Evolutionary conservation across 192 early-diverging fungal species (phyloP).

Genomic region (Diversispora epigaea): DNA sequence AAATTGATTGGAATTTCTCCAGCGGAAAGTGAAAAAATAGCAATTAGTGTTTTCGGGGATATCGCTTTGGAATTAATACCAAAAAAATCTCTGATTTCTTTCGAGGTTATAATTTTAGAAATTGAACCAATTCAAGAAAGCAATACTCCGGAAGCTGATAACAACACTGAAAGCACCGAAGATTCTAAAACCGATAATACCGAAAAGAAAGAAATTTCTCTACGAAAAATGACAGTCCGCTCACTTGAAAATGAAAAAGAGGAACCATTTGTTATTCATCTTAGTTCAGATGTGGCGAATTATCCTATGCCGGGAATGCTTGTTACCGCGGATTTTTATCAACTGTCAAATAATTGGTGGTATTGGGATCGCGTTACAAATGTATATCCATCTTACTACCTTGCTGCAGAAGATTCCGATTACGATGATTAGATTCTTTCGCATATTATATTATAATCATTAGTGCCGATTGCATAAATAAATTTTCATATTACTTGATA

Average conservation of each 20-base stretch:
- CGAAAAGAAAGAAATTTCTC: background rate
- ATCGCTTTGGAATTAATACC: background rate
- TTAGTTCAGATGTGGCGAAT: background rate
- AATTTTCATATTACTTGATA: no score
- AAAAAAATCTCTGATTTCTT: background rate
- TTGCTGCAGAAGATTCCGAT: background rate
- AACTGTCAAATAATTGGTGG: constrained; percentile 20
- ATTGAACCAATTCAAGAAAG: background rate
- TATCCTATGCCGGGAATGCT: constrained; percentile 15
- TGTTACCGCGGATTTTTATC: constrained; percentile 28
- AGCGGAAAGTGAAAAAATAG: background rate
- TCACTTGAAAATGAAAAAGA: background rate
- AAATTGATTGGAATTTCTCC: constrained; percentile 35
- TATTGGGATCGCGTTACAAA: constrained; percentile 33
- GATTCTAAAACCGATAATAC: background rate
- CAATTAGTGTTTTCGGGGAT: background rate
- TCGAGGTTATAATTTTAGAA: background rate
- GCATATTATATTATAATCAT: no score
- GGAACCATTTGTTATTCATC: background rate
- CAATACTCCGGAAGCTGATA: background rate
- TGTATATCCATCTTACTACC: constrained; percentile 33
- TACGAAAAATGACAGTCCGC: background rate
- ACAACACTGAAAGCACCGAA: background rate
- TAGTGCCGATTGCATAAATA: no score
- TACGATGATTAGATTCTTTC: constrained; percentile 3